Conservation (phyloP, 306 rosid species). For the Chamaecrista fasciculata region DNA sequence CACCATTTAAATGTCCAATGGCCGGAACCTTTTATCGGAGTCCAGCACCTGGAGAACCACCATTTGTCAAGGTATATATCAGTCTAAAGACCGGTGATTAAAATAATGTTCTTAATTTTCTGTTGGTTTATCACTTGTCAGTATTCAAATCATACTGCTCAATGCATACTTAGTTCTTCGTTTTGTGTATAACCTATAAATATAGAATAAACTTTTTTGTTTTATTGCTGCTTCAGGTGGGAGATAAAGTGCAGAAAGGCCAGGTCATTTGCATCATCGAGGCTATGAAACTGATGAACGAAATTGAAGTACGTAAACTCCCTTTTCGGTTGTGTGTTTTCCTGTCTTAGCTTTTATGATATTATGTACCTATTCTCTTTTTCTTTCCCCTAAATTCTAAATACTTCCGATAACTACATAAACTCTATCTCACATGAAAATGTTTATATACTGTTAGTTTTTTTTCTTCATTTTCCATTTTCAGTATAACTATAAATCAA, state of each 20-base stretch:
- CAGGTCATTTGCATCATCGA: conserved; percentile 86
- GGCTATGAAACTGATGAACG: conserved; percentile 99
- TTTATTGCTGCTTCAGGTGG: conserved; percentile 61
- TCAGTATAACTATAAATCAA: too few relatives aligned
- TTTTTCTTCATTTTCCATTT: neutral
- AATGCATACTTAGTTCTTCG: neutral
- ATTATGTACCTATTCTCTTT: conserved; percentile 8
- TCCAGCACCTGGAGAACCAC: conserved; percentile 84
- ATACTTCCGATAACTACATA: neutral
- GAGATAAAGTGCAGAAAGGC: conserved; percentile 90
- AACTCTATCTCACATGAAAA: neutral
- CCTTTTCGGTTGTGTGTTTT: neutral
- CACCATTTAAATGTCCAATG: conserved; percentile 81
- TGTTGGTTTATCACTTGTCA: conserved; percentile 16
- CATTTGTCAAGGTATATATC: conserved; percentile 71
- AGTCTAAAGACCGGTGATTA: neutral
- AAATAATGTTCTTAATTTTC: neutral
- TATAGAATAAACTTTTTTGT: neutral
- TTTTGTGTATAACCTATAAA: neutral
- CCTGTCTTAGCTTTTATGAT: neutral
- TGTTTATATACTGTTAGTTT: neutral
- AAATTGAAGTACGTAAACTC: conserved; percentile 64
- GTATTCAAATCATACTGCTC: neutral
- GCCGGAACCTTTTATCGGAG: conserved; percentile 86
- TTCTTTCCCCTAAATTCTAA: neutral